Evolutionary conservation across 805 yeast genomes (phyloP), one percentile per base, ranked within the genome.

Genomic region (Clavispora fructus): DNA sequence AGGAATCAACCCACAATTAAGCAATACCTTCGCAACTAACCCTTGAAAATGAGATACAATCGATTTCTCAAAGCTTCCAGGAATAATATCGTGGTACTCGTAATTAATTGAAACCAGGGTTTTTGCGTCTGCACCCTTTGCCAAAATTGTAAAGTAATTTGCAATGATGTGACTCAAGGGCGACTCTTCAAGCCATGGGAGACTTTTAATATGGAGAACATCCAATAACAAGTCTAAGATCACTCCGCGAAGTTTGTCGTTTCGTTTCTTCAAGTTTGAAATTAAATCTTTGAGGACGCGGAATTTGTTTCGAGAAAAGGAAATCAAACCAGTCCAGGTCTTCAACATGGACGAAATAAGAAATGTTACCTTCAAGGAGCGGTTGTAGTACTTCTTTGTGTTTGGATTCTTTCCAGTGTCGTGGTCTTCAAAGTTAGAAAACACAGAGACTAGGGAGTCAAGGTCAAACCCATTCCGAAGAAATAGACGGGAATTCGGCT

Each of bases 281-380:
- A 91, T 65, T 27, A 91, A 65, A 44, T 80, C 79, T 37, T 67
- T 69, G 19, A 91, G 59, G 9, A 83, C 75, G 45, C 69, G 67
- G 50, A 79, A 83, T 48, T 80, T 66, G 52, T 82, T 70, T 46
- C 77, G 71, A 1, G 85, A 75, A 54, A 83, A 78, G 13, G 84
- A 78, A 49, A 83, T 74, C 10, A 90, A 57, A 0, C 99, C 99
- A 11, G 85, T 73, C 80, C 92, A 84, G 30, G 81, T 74, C 50
- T 87, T 85, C 41, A 92, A 64, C 23, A 87, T 66, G 4, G 77
- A 61, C 0, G 85, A 67, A 2, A 92, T 61, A 8, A 88, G 69
- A 38, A 77, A 73, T 0, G 90, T 79, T 12, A 80, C 69, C 48
- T 74, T 77, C 47, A 83, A 85, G 27, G 89, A 66, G 52, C 74